A percentile compares a stretch with the other conserved stretches of the same genome.
phyloP scores from a whole-genome alignment of 257 asterid genomes.

The Rauvolfia tetraphylla region DNA sequence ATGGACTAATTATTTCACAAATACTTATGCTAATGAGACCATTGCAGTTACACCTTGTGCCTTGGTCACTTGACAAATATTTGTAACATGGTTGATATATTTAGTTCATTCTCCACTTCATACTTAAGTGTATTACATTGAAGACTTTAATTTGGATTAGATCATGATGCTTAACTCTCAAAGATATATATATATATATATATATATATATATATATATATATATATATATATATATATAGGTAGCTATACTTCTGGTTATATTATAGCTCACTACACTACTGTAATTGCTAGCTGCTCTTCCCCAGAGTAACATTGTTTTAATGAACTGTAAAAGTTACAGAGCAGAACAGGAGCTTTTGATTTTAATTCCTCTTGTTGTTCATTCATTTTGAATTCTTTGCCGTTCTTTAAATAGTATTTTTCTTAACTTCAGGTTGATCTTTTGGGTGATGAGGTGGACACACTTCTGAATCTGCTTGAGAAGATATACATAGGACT shows the following conservation, averaged over 20 bases:
- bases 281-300: background rate
- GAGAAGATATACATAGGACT: constrained; percentile 77
- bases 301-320: background rate
- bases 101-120: background rate
- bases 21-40: background rate
- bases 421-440: constrained; percentile 62
- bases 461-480: constrained; percentile 57
- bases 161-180: background rate
- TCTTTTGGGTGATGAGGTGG: constrained; percentile 94
- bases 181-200: no score
- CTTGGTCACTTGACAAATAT: background rate
- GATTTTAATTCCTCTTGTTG: no score
- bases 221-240: no score
- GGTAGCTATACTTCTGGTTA: background rate
- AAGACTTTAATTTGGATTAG: background rate
- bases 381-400: background rate
- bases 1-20: background rate
- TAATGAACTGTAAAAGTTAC: background rate
- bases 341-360: background rate
- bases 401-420: background rate
- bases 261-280: background rate
- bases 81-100: background rate
- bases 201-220: no score
- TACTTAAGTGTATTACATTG: background rate
- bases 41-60: background rate